Evolutionary conservation across 1,139 yeast genomes (phyloP), one percentile per base, ranked within the genome.

Genomic region (Casaregolazyma suthepensis): DNA sequence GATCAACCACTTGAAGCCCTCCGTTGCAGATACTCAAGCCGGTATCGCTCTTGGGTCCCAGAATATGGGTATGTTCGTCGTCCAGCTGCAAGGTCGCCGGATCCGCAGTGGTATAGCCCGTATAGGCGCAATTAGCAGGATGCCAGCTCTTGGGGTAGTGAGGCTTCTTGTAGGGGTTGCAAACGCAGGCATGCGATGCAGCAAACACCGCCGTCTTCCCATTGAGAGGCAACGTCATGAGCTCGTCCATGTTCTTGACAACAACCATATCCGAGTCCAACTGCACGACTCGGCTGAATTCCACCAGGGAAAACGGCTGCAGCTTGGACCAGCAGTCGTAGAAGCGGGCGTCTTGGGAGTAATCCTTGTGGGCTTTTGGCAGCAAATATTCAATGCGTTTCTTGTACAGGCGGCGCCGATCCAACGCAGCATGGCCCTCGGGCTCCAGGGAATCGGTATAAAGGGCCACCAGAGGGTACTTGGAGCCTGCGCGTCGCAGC

Each of bases 291-390:
- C 80, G 68, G 13, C 78, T 74, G 56, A 73, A 80, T 57, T 79
- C 77, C 13, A 64, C 59, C 52, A 80, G 66, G 19, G 74, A 70
- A 60, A 80, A 80, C 9, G 81, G 77, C 63, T 77, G 80, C 46
- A 80, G 63, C 63, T 80, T 81, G 37, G 82, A 72, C 83, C 83
- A 80, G 56, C 83, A 79, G 63, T 80, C 83, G 59, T 75, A 69
- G 63, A 80, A 80, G 42, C 84, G 67, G 5, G 75, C 70, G 58
- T 80, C 83, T 31, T 71, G 64, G 17, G 73, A 65, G 57, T 76
- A 75, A 51, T 77, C 77, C 59, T 74, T 74, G 55, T 70, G 68
- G 12, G 63, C 65, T 2, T 67, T 61, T 0, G 82, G 82, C n/a
- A 71, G 60, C 31, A 80, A 65, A 53, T 73, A 69, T 19, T 72